Percentiles rank a stretch among this genome's conserved stretches.
phyloP scores from a whole-genome alignment of 2,329 filamentous ascomycete species.

The Neofusicoccum cordaticola region DNA sequence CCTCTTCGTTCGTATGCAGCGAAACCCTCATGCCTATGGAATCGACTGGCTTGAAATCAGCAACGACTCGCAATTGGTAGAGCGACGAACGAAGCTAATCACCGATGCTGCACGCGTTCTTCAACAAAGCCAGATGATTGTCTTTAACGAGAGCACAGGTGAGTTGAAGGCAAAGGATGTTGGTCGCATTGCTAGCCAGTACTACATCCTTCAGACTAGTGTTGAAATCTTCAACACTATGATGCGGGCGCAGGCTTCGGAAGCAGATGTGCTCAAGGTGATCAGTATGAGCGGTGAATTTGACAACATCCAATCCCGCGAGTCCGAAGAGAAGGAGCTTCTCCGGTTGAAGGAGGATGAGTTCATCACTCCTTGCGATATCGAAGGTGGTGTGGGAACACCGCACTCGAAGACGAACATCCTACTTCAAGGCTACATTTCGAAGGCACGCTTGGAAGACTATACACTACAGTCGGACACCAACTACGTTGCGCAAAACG shows the following conservation, averaged over 20 bases:
- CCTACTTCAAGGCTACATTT: conserved; percentile 90
- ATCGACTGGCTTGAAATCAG: conserved; percentile 91
- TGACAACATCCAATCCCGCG: conserved; percentile 90
- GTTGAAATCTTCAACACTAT: conserved; percentile 94
- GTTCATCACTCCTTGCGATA: conserved; percentile 66
- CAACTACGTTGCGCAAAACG: conserved; percentile 93
- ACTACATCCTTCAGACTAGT: conserved; percentile 89
- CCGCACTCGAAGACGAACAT: conserved; percentile 95
- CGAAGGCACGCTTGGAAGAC: conserved; percentile 80
- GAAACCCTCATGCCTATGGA: conserved; percentile 86
- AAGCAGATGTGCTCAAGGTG: conserved; percentile 93
- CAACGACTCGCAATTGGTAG: conserved; percentile 84
- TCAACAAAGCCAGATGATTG: conserved; percentile 96
- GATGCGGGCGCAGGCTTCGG: conserved; percentile 82
- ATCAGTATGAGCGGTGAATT: conserved; percentile 98
- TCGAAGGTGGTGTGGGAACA: conserved; percentile 64
- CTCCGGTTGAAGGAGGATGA: conserved; percentile 65
- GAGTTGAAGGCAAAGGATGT: conserved; percentile 93
- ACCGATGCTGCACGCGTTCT: conserved; percentile 84
- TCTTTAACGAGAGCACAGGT: conserved; percentile 93
- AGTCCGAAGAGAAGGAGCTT: conserved; percentile 88
- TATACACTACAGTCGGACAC: conserved; percentile 91
- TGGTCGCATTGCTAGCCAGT: conserved; percentile 94
- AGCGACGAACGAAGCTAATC: conserved; percentile 78
- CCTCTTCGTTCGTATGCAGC: conserved; percentile 92